These are phyloP conservation scores for Ceratopteris richardii DNA, from an alignment of 75 land plant genomes.

Conservation along the genomic window DNA sequence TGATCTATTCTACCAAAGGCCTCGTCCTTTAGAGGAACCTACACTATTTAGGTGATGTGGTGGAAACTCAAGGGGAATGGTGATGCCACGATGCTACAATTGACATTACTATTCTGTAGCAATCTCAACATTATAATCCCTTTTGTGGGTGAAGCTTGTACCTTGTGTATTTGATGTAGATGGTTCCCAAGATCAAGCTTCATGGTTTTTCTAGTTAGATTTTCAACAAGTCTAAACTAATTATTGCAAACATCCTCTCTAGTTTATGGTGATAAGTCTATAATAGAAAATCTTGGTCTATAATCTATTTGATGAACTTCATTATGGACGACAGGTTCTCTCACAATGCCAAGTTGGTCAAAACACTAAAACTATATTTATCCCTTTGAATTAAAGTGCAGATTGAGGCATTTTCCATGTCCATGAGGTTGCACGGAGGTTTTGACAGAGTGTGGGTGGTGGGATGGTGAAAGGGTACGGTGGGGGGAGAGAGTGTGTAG, in stretches of 20 bases:
- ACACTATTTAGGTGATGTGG: not conserved
- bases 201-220: not conserved
- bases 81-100: not conserved
- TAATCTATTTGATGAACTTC: not conserved
- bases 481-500: too few species aligned
- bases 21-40: not conserved
- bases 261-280: not conserved
- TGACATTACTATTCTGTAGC: not conserved
- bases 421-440: too few species aligned
- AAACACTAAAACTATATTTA: too few species aligned
- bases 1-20: not conserved
- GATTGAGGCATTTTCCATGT: too few species aligned
- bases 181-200: too few species aligned
- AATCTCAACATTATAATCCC: not conserved
- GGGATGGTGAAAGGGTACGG: too few species aligned
- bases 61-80: not conserved
- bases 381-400: too few species aligned
- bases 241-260: not conserved
- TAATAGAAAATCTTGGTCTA: not conserved
- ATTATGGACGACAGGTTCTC: not conserved
- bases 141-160: not conserved
- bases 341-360: not conserved
- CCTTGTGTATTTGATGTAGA: not conserved
- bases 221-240: not conserved
- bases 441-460: too few species aligned